These are phyloP conservation scores for Echria macrotheca DNA, from an alignment of 495 filamentous ascomycete genomes.

Conservation along the genomic window DNA sequence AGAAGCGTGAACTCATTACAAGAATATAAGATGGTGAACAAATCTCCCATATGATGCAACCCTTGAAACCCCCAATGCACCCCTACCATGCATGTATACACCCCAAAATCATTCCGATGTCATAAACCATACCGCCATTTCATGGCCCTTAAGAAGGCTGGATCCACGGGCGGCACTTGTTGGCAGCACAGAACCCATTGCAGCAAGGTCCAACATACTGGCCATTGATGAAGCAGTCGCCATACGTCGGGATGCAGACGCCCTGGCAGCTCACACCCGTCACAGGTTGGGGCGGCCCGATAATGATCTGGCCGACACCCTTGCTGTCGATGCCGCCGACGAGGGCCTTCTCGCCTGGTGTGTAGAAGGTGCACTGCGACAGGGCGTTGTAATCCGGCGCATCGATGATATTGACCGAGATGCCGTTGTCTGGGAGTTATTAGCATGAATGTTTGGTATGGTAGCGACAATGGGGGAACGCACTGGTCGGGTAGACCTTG, in stretches of 20 bases:
- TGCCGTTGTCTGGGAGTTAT: slow-evolving; percentile 19
- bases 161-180: slow-evolving; percentile 28
- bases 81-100: too few species aligned
- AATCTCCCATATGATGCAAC: too few species aligned
- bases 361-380: slow-evolving; percentile 22
- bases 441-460: background rate
- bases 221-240: slow-evolving; percentile 23
- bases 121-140: too few species aligned
- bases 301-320: slow-evolving; percentile 21
- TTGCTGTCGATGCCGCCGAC: slow-evolving; percentile 17
- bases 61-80: too few species aligned
- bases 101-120: too few species aligned
- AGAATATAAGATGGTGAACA: too few species aligned
- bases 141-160: slow-evolving; percentile 5
- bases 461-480: background rate
- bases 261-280: slow-evolving; percentile 24
- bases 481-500: slow-evolving; percentile 20
- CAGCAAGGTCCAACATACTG: slow-evolving; percentile 27
- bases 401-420: slow-evolving; percentile 25
- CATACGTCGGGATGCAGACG: slow-evolving; percentile 20
- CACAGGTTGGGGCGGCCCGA: slow-evolving; percentile 28
- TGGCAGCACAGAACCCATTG: slow-evolving; percentile 26
- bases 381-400: slow-evolving; percentile 27
- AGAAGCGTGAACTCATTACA: too few species aligned
- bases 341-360: slow-evolving; percentile 13